Evolutionary conservation across 345 rosid species (phyloP), one percentile per base, ranked within the genome.

Genomic region (Moricandia arvensis): DNA sequence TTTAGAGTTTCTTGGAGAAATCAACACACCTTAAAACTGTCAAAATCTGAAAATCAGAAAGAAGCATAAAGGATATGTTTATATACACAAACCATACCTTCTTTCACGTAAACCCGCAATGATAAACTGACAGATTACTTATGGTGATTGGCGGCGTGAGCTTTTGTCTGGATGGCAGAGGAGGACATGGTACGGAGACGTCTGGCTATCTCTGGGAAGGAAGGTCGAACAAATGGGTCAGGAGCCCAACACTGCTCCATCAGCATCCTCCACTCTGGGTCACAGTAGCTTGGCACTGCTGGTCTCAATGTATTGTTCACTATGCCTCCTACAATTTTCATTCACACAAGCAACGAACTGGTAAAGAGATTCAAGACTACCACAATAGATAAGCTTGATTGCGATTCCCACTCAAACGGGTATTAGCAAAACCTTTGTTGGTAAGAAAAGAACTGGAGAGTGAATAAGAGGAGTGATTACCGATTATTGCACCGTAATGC

Each of bases 221-320:
- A 81, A 33, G 95, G 97, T 34, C 97, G 89, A 65, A 63, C 85
- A 37, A 75, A 76, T 12, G 97, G 97, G 79, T 89, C 89, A 24
- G 97, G 97, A 18, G 97, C 91, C 97, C 97, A 91, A 34, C 97
- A 91, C 74, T 86, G 91, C 73, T 91, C 97, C 93, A 91, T 91
- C 63, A 91, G 75, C 65, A 87, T 72, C 83, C 84, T 88, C 95
- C 97, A 91, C 9, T 91, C 97, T 0, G 82, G 79, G 73, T 91
- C 97, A 29, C 97, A 91, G 79, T 58, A 68, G 78, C 63, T 78
- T 69, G 97, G 94, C 59, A 91, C 87, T 4, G 72, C 79, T 51
- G 97, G 97, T 85, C 97, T 87, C 80, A 91, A 53, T 21, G 90
- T 83, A 84, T 91, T 91, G 70, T 82, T 87, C 51, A 91, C 97